Evolutionary conservation across 202 grass and related monocot species (phyloP), one percentile per base, ranked within the genome.

Genomic region (Musa balbisiana): DNA sequence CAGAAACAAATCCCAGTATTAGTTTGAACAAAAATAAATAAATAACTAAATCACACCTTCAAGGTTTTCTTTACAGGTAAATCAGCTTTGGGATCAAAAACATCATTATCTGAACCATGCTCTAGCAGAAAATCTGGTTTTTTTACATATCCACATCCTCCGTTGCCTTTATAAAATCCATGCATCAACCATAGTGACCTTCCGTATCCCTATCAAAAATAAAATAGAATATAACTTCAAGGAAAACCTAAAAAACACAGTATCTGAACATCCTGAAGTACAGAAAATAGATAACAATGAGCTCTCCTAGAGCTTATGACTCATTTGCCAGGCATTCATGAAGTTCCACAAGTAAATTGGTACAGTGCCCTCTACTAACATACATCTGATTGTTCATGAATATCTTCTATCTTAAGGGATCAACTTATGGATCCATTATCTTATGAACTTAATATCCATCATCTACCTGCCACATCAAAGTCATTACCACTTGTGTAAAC

Each of bases 171-270:
- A 63, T 86, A 97, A 65, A 93, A 97, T 24, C 93, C 90, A 67
- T 87, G 85, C 93, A 97, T 97, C 60, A 97, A 77, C 93, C 90
- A 97, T 80, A 97, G 87, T 67, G 88, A 84, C 81, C 93, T 91
- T 73, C 93, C 93, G 76, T 97, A 75, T 74, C 93, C 90, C 93
- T 97, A 21, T 64, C 55, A 72, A 21, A 60, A 8, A 8, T 60
- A 74, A 27, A 8, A 20, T 49, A 74, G n/a, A 19, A 52, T 0
- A 52, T n/a, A 71, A 24, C 19, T 20, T 51, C 50, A 21, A 20
- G 3, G 22, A 66, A 14, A 66, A 66, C n/a, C 10, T 43, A 43
- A 6, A 43, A 43, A 43, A 4, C 33, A 43, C 5, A 6, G 33
- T 43, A 43, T 43, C 33, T 43, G 33, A 43, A 43, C 33, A 43